Evolutionary conservation across 2,329 filamentous ascomycete genomes (phyloP).

Genomic region (Fusarium torreyae): DNA sequence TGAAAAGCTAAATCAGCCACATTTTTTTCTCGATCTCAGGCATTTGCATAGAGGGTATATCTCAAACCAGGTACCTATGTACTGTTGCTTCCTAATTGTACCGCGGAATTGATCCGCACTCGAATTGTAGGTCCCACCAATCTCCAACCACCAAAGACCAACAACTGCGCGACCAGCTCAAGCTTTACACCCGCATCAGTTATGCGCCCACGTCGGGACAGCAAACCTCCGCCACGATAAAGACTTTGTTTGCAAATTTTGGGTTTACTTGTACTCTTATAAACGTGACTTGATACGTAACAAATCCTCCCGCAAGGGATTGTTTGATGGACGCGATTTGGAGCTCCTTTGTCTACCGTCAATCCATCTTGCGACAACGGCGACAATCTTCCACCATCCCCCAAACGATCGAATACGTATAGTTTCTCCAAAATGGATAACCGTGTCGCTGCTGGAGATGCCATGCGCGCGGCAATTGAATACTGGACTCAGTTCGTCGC

Average conservation of each 20-base stretch:
- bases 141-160: conserved; percentile 17
- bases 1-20: too few species aligned
- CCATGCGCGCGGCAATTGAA: conserved; percentile 50
- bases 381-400: not conserved
- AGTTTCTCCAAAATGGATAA: conserved; percentile 49
- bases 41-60: not conserved
- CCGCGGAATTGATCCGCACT: conserved; percentile 39
- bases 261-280: not conserved
- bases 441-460: conserved; percentile 36
- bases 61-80: not conserved
- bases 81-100: not conserved
- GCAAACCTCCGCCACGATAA: conserved; percentile 1
- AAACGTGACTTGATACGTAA: not conserved
- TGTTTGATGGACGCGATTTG: conserved; percentile 25
- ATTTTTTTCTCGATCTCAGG: not conserved
- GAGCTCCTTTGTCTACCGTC: conserved; percentile 23
- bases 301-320: not conserved
- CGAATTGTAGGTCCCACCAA: conserved; percentile 27
- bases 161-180: conserved; percentile 32
- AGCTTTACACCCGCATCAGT: conserved; percentile 25
- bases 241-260: not conserved
- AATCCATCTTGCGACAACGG: conserved; percentile 11
- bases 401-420: conserved; percentile 7
- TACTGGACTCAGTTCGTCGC: conserved; percentile 68
- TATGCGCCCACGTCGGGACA: conserved; percentile 25